Conservation (phyloP, 164 flowering plant genomes). For the Kingdonia uniflora region DNA sequence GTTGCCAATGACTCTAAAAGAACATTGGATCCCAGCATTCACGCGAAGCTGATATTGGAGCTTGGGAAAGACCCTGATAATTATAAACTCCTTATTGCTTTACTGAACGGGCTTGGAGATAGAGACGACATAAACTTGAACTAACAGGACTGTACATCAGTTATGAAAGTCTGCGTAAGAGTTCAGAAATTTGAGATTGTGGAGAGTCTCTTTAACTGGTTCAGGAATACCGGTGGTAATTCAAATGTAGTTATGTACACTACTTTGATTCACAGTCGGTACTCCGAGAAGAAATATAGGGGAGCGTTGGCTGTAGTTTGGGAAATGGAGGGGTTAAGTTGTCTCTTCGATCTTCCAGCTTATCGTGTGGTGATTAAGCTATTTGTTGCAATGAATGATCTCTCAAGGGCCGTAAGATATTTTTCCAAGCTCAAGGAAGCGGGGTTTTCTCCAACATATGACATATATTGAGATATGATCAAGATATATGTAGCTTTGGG, state of each 20-base stretch:
- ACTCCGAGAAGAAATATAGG: slow-evolving; percentile 43
- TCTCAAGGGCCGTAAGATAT: slow-evolving; percentile 58
- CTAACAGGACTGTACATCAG: slow-evolving; percentile 68
- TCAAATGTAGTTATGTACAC: slow-evolving; percentile 87
- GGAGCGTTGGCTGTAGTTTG: slow-evolving; percentile 70
- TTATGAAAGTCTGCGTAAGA: slow-evolving; percentile 70
- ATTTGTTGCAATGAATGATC: slow-evolving; percentile 61
- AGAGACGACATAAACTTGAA: slow-evolving; percentile 59
- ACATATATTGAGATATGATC: slow-evolving; percentile 55
- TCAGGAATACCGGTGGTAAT: slow-evolving; percentile 34
- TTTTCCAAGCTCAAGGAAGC: slow-evolving; percentile 74
- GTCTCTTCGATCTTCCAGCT: slow-evolving; percentile 79
- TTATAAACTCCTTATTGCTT: slow-evolving; percentile 23
- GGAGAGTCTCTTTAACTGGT: slow-evolving; percentile 70
- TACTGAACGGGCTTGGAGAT: slow-evolving; percentile 68
- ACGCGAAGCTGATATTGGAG: slow-evolving; percentile 62
- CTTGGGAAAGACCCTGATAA: slow-evolving; percentile 79
- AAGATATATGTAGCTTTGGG: slow-evolving; percentile 45
- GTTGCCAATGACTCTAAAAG: slow-evolving; percentile 40
- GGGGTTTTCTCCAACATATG: slow-evolving; percentile 70
- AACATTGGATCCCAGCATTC: slow-evolving; percentile 55
- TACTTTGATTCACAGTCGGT: slow-evolving; percentile 64
- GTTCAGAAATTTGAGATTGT: slow-evolving; percentile 58
- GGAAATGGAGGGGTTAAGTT: slow-evolving; percentile 74
- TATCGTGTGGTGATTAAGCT: slow-evolving; percentile 70